Base-by-base conservation (phyloP, 2,329 filamentous ascomycete species). In the Aureobasidium uvarum region DNA sequence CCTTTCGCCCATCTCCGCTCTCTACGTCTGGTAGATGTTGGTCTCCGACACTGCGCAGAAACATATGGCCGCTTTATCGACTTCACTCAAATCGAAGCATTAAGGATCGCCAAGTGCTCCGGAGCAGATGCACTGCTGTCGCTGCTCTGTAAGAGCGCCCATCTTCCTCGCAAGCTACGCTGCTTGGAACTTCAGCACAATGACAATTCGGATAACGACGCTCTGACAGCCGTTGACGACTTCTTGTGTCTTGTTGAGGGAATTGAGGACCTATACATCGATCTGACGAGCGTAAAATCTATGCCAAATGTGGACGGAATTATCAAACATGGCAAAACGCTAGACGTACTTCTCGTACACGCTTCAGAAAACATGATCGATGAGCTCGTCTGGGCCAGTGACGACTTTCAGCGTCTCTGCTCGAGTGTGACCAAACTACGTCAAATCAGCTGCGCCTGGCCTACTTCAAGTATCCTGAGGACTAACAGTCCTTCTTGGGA, bases 31-130 rank as follows among this genome's bases (percentile, higher is more conserved):
- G 79, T 81, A 59, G 77, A 78, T 64, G 72, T 83, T 38, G 77
- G 75, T 50, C 71, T 82, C 11, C 76, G 80, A 33, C 78, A 81
- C 67, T 79, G 78, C n/a, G 76, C 79, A 5, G 77, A 80, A 13
- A 80, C 79, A 3, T 83, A 80, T 70, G 81, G 80, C 72, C 78
- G 77, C 63, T 64, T 81, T 62, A 76, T 83, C 67, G 74, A 81
- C 66, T 82, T 82, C 66, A 74, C 74, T 20, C 72, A 75, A 4
- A 70, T 82, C 43, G 76, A 78, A 66, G 74, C 74, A 50, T 73
- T 83, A 18, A 74, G 77, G 2, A 68, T 82, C 7, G 79, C 79
- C 66, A 74, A 75, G 46, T 83, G 81, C 66, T 67, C 77, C 3
- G 81, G 80, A 3, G 80, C 78, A 4, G 80, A 82, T 65, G 74